phyloP scores from a whole-genome alignment of 1,284 basidiomycete species.

The Leccinum huronense region DNA sequence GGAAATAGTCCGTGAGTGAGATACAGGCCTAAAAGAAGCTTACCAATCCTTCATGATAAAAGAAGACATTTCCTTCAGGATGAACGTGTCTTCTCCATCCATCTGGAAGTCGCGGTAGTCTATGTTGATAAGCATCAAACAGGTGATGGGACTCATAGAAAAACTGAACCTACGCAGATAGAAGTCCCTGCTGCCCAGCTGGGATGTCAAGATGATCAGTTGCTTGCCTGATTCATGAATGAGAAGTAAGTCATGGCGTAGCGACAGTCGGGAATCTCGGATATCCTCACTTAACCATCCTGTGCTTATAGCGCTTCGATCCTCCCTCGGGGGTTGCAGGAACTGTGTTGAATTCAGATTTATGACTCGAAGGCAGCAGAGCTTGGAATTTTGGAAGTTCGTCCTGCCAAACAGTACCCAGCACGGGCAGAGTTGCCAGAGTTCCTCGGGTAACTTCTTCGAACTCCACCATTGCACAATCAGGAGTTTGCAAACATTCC shows the following conservation, averaged over 20 bases:
- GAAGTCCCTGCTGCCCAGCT: slow-evolving; percentile 16
- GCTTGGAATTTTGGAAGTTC: not conserved
- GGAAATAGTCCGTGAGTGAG: not conserved
- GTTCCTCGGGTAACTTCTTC: not conserved
- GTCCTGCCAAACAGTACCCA: slow-evolving; percentile 1
- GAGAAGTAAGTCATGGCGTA: not conserved
- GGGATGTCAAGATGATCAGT: slow-evolving; percentile 1
- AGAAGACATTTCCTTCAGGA: slow-evolving; percentile 22
- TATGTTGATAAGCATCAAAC: slow-evolving; percentile 3
- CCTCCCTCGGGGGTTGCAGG: slow-evolving; percentile 19
- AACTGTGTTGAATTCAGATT: not conserved
- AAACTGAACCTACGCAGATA: slow-evolving; percentile 14
- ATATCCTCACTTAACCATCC: slow-evolving; percentile 7
- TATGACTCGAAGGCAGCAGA: not conserved
- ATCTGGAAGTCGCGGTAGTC: slow-evolving; percentile 4
- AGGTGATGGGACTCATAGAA: not conserved
- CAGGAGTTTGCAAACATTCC: not conserved
- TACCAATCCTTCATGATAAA: slow-evolving; percentile 18
- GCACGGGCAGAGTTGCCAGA: slow-evolving; percentile 6
- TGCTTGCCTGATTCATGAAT: slow-evolving; percentile 4
- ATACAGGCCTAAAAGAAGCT: not conserved
- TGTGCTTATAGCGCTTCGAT: slow-evolving; percentile 19
- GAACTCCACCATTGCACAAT: not conserved
- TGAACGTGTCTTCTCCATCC: slow-evolving; percentile 19
- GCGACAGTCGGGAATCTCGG: not conserved